Evolutionary conservation across 495 filamentous ascomycete genomes (phyloP).

Genomic region (Penicillium steckii): DNA sequence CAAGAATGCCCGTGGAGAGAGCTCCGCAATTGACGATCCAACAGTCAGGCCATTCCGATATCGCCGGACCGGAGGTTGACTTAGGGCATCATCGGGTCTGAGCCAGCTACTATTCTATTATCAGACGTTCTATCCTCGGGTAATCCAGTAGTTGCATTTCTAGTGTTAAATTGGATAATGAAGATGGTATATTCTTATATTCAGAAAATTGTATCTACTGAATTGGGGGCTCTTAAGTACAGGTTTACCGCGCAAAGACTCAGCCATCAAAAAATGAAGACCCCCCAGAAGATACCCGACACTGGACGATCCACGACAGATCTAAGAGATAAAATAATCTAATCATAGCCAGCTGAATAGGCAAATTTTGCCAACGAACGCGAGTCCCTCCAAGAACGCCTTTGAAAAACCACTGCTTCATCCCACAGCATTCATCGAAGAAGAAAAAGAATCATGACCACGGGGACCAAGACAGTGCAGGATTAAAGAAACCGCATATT

Average conservation of each 20-base stretch:
- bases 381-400: conserved; percentile 1
- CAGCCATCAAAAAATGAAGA: not conserved
- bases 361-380: not conserved
- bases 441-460: not conserved
- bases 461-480: not conserved
- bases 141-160: no score
- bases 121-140: no score
- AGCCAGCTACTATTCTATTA: no score
- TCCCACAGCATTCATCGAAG: not conserved
- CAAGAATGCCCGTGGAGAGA: conserved; percentile 7
- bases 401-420: not conserved
- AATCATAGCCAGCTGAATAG: not conserved
- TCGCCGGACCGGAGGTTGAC: conserved; percentile 16
- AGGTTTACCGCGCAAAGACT: not conserved
- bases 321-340: not conserved
- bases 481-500: conserved; percentile 3
- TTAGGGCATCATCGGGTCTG: no score
- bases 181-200: not conserved
- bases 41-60: conserved; percentile 29
- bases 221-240: not conserved
- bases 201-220: not conserved
- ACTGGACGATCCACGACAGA: not conserved
- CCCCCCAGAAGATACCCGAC: not conserved
- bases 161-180: not conserved
- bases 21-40: conserved; percentile 25